Base-by-base conservation (phyloP, 106 monocot genomes). In the Apostasia ramifera region DNA sequence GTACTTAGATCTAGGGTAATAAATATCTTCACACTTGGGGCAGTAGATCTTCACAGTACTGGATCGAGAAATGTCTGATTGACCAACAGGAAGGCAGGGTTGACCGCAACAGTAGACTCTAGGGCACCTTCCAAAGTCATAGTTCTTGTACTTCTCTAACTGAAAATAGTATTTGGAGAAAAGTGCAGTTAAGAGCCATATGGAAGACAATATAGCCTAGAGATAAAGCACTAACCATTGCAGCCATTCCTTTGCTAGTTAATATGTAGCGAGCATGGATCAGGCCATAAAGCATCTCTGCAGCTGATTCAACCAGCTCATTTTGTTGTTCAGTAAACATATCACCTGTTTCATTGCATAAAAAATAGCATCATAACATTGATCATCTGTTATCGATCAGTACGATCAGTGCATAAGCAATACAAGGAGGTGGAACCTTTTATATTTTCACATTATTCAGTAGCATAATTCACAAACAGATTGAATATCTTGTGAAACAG, bases 221-320 rank as follows among this genome's bases (percentile, higher is more conserved):
- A 61, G 61, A 2, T 42, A 61, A 26, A 61, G 7, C 11, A 42
- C 40, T 43, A 59, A 75, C 74, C 74, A 75, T 75, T 39, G 74
- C 74, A 75, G 74, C 74, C 74, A 75, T 75, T 66, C 74, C 74
- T 68, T 75, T 75, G 44, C 67, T 75, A 59, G 74, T 75, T 57
- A 75, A 68, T 59, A 67, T 75, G 74, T 75, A 75, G 51, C 74
- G 66, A n/a, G 59, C 67, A 60, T 75, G 74, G 52, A 75, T 75
- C 67, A 75, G 67, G 59, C 74, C 74, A 75, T 75, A 75, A 15
- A 75, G 60, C 67, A 67, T 59, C 74, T 75, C 74, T 51, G 74
- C 74, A 51, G 74, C 74, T 6, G 74, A 75, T 75, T 75, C 74
- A 75, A 75, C 59, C 74, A 75, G 53, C 74, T 75, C 67, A 44